Base-by-base conservation (phyloP, 2,329 filamentous ascomycete species). In the Periconia sp. region DNA sequence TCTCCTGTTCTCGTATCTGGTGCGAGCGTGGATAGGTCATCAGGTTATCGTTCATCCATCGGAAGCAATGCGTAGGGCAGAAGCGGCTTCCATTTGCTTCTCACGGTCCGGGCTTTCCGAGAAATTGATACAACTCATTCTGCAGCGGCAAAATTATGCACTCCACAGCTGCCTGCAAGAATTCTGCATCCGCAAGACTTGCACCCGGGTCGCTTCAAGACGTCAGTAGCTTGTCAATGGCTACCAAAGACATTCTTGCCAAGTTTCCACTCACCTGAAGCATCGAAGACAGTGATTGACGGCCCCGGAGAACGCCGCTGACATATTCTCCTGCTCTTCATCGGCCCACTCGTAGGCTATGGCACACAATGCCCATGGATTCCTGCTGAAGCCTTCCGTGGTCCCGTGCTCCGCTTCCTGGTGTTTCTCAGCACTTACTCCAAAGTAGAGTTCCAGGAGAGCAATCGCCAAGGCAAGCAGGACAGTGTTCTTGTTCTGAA, bases 391-490 rank as follows among this genome's bases (percentile, higher is more conserved):
- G n/a, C n/a, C n/a, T 4, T 57, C 49, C 15, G 17, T 38, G 5
- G 37, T 16, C 9, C 46, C 55, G 16, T 50, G 33, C 31, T 68
- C 59, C 2, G 42, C 21, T 19, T 60, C 49, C 25, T 58, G 61
- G 23, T 66, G 61, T 35, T 61, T 57, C 19, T 67, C 58, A 4
- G 57, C 66, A 2, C 64, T 65, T 6, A 52, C 57, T 3, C 67
- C 67, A 48, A 68, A 69, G 38, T 69, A 70, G 2, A 71, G 56
- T 44, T 71, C 66, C 1, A 71, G 52, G 3, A 70, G 52, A 5
- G 62, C 50, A 16, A 69, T 52, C 1, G 66, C 68, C 11, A 71
- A 48, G 10, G 65, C 66, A 10, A 69, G 56, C 18, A 71, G 48
- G 5, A 66, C 49, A 0, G 57, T 65, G 41, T 69, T 70, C 46